phyloP scores from a whole-genome alignment of 331 rosid species.

The Cydonia oblonga region DNA sequence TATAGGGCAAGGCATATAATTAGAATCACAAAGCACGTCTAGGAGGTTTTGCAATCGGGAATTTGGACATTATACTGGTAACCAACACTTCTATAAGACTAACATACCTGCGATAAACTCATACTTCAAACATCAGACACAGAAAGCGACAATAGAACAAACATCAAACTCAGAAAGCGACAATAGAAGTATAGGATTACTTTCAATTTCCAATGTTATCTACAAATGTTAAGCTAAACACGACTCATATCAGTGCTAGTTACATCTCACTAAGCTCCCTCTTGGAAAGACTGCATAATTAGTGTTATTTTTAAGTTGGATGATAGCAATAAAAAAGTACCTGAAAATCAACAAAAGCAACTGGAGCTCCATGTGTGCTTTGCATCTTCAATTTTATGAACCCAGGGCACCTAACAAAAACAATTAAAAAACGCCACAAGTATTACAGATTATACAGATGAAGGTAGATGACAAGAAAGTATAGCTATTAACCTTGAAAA shows the following conservation, averaged over 20 bases:
- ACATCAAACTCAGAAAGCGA: too few species aligned
- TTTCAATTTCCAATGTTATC: neutral
- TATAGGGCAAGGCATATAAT: neutral
- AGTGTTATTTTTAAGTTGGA: neutral
- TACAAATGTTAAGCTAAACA: neutral
- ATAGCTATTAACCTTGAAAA: conserved; percentile 60
- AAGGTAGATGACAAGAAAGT: neutral
- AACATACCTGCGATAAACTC: neutral
- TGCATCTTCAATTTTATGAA: conserved; percentile 90
- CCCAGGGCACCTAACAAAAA: conserved; percentile 63
- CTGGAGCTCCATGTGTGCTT: conserved; percentile 86
- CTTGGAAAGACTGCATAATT: neutral
- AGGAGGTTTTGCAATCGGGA: neutral
- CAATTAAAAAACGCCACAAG: neutral
- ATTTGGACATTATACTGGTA: neutral
- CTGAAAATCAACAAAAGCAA: conserved; percentile 95
- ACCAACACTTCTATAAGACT: neutral
- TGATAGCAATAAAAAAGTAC: conserved; percentile 24
- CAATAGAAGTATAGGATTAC: neutral
- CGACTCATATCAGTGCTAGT: too few species aligned
- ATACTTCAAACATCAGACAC: neutral
- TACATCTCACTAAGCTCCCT: neutral
- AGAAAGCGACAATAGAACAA: too few species aligned
- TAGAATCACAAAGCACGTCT: neutral
- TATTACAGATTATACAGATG: conserved; percentile 5